Base-by-base conservation (phyloP, 2,329 filamentous ascomycete species). In the Coccinonectria pachysandricola region DNA sequence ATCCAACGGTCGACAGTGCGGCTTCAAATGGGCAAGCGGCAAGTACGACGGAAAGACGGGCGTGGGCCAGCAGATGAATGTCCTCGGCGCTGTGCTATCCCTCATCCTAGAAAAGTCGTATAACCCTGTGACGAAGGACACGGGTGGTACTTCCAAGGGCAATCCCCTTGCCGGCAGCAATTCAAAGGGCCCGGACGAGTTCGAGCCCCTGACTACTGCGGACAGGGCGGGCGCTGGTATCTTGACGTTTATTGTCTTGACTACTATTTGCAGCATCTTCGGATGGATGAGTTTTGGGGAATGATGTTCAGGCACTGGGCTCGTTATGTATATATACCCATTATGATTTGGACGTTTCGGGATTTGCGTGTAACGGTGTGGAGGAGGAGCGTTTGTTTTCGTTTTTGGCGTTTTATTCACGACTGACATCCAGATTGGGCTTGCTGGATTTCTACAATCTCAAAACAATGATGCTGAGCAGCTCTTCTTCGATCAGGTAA, bases 11-110 rank as follows among this genome's bases (percentile, higher is more conserved):
- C 57, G 62, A 9, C 55, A 57, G 9, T 78, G 74, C 39, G 65
- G 70, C 9, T 60, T 72, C 26, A 57, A 57, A 31, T 78, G 72
- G 72, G 60, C 57, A 19, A 48, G 50, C 5, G 62, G 57, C 3
- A 43, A 40, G 4, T 75, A 62, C 40, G 70, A 75, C 36, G 65
- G 66, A 21, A 67, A 60, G 31, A 62, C 54, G 4, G 69, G 71
- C 16, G 67, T 72, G 26, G 70, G 73, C 7, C 69, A 78, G 48
- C 60, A 71, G 42, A 72, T 78, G 60, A 65, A 65, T 28, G 71
- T 66, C 0, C 52, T 76, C 9, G 64, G 65, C 14, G 63, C 73
- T 4, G 61, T 75, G 11, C 64, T 64, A 5, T 63, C 63, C 2
- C 63, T 68, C 4, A 51, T 76, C 22, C 57, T 70, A 22, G 46